These are phyloP conservation scores for Schwanniomyces pseudopolymorphus DNA, from an alignment of 805 yeast genomes.

Conservation along the genomic window DNA sequence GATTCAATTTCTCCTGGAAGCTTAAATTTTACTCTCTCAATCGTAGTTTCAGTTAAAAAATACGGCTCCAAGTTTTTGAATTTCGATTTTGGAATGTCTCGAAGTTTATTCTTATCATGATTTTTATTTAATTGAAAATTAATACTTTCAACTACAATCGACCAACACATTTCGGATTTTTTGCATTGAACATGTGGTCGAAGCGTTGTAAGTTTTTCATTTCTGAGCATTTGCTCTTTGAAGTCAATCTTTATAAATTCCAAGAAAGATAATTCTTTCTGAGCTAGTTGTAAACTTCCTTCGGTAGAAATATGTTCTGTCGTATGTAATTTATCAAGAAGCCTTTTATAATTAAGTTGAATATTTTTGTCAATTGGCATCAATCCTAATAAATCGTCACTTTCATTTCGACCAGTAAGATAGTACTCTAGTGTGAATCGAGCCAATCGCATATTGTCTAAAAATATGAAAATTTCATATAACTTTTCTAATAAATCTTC, in stretches of 20 bases:
- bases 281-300: constrained; percentile 4
- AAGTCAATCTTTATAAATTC: constrained; percentile 30
- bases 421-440: constrained; percentile 62
- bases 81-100: constrained; percentile 38
- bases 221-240: constrained; percentile 17
- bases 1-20: constrained; percentile 9
- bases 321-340: constrained; percentile 25
- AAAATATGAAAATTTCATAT: constrained; percentile 49
- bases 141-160: constrained; percentile 26
- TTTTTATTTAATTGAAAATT: constrained; percentile 30
- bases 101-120: constrained; percentile 35
- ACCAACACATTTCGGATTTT: constrained; percentile 18
- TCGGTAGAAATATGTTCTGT: constrained; percentile 5
- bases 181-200: constrained; percentile 6
- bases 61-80: constrained; percentile 53
- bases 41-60: constrained; percentile 44
- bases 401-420: constrained; percentile 41
- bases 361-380: constrained; percentile 18
- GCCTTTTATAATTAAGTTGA: constrained; percentile 9
- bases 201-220: constrained; percentile 8
- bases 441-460: constrained; percentile 49
- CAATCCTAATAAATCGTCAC: constrained; percentile 38
- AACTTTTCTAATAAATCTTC: constrained; percentile 50
- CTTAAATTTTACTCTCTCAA: constrained; percentile 44
- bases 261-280: constrained; percentile 26